Base-by-base conservation (phyloP, 1,284 basidiomycete species). In the Gymnopus androsaceus region DNA sequence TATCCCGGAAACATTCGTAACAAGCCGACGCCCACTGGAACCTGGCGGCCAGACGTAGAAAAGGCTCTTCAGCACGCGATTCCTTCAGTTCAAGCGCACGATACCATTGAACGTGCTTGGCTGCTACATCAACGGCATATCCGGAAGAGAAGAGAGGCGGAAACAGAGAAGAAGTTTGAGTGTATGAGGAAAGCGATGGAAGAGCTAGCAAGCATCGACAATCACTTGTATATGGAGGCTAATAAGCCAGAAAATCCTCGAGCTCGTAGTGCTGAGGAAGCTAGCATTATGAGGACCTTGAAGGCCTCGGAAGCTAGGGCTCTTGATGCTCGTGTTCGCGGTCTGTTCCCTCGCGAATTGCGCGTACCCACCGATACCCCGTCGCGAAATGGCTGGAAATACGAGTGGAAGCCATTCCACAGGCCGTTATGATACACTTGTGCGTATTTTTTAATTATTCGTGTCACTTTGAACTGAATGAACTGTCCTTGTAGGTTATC, bases 91-190 rank as follows among this genome's bases (percentile, higher is more conserved):
- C 94, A 98, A 72, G 93, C 93, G 0, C 94, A 98, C 75, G 86
- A 94, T 64, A 98, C 95, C 6, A 94, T 98, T 60, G 90, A 92
- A 62, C 86, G 95, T 36, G 95, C 95, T 3, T 98, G 91, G 90
- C 75, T 88, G 54, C 80, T 98, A 19, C 86, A 90, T 73, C 82
- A 86, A 64, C 82, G 94, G 33, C 85, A 90, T 64, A 64, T 85
- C 55, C 82, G 94, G 46, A 85, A 89, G 68, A 74, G 77, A 63
- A 82, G 89, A 41, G 79, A 85, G 33, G 80, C 76, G 41, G 87
- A 89, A 65, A 67, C 92, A 59, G 72, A 75, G 56, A 79, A 84
- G 66, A 94, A 94, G 71, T 91, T 87, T 64, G 79, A 82, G 55
- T 82, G 82, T 64, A 91, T 95, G 90, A 75, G 75, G 66, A 75